Conservation (phyloP, 2,329 filamentous ascomycete species). For the Amphichorda felina region DNA sequence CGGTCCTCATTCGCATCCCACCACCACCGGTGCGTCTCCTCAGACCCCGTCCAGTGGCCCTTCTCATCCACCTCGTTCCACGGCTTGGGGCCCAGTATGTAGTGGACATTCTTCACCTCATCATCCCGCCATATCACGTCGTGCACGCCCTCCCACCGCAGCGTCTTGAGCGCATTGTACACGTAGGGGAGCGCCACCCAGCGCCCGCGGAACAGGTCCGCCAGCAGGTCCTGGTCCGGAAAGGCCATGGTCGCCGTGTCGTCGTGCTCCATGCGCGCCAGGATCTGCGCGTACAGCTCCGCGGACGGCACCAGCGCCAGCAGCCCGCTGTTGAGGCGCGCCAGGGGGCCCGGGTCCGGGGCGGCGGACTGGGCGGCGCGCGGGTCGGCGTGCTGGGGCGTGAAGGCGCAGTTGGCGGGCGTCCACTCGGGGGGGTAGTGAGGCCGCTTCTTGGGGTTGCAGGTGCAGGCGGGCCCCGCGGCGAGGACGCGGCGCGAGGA, state of each 20-base stretch:
- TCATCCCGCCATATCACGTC: conserved; percentile 44
- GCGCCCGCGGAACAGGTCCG: conserved; percentile 38
- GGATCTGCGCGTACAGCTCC: conserved; percentile 35
- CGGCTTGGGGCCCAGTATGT: conserved; percentile 49
- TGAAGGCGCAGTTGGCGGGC: conserved; percentile 45
- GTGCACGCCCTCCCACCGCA: conserved; percentile 41
- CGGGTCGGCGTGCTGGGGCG: conserved; percentile 35
- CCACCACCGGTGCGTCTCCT: conserved; percentile 46
- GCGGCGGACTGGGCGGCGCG: conserved; percentile 32
- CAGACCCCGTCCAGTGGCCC: conserved; percentile 29
- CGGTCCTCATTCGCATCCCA: conserved; percentile 33
- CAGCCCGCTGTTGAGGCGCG: conserved; percentile 41
- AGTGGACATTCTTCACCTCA: conserved; percentile 48
- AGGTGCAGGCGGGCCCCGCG: conserved; percentile 74
- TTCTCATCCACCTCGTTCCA: conserved; percentile 39
- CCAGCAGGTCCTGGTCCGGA: conserved; percentile 47
- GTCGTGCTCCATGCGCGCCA: conserved; percentile 32
- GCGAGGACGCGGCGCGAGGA: conserved; percentile 55
- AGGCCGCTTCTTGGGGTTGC: conserved; percentile 66
- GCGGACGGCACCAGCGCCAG: conserved; percentile 42
- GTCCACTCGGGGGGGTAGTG: conserved; percentile 70
- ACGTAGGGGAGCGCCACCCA: conserved; percentile 49
- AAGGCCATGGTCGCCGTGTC: conserved; percentile 39
- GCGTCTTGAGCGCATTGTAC: conserved; percentile 52
- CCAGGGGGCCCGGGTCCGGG: conserved; percentile 35